phyloP scores from a whole-genome alignment of 1,284 basidiomycete species.

The Pyrrhoderma noxium region DNA sequence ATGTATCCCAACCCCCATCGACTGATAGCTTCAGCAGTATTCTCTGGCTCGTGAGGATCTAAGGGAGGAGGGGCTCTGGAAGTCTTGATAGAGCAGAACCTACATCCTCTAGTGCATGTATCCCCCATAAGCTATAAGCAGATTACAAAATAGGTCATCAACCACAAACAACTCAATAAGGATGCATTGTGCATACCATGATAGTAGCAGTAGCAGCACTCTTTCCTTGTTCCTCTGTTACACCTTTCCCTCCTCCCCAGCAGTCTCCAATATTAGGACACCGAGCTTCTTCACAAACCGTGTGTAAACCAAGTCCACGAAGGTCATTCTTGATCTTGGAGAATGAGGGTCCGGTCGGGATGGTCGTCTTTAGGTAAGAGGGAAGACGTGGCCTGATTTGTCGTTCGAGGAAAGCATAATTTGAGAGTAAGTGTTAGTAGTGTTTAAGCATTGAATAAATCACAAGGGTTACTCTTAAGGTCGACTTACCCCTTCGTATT shows the following conservation, averaged over 20 bases:
- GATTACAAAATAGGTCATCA: conserved; percentile 1
- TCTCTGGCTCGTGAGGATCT: conserved; percentile 95
- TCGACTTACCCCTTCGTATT: conserved; percentile 73
- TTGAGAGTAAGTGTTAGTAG: neutral
- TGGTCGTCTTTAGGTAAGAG: conserved; percentile 87
- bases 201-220: conserved; percentile 95
- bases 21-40: conserved; percentile 97
- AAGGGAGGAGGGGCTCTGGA: conserved; percentile 82
- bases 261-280: conserved; percentile 99
- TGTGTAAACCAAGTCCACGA: conserved; percentile 85
- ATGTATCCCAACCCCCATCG: conserved; percentile 99
- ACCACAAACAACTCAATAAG: neutral
- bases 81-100: conserved; percentile 98
- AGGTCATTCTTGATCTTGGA: conserved; percentile 94
- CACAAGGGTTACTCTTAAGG: too few relatives aligned
- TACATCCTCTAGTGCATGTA: conserved; percentile 95
- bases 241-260: conserved; percentile 83
- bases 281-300: conserved; percentile 97
- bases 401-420: neutral
- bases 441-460: too few relatives aligned
- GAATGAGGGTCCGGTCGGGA: conserved; percentile 86
- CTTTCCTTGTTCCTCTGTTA: conserved; percentile 67
- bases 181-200: conserved; percentile 63
- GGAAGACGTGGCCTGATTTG: conserved; percentile 81
- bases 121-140: conserved; percentile 90